These are phyloP conservation scores for Aspergillus bombycis DNA, from an alignment of 2,329 filamentous ascomycete species.

Conservation along the genomic window DNA sequence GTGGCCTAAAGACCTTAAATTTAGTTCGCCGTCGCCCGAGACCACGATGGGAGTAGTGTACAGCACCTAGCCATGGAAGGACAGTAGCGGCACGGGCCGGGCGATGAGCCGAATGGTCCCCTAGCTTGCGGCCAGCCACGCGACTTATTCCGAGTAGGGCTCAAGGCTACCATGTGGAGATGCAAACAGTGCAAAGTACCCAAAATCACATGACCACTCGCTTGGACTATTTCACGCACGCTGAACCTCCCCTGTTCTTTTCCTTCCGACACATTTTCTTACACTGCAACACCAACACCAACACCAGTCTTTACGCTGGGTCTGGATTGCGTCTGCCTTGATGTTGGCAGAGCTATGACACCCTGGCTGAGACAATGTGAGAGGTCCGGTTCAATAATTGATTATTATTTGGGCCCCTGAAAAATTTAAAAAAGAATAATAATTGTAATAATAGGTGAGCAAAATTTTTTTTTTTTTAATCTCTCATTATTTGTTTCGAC, in stretches of 20 bases:
- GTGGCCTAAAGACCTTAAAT: conserved; percentile 4
- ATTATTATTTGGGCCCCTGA: conserved; percentile 1
- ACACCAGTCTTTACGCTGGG: not conserved
- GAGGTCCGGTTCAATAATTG: not conserved
- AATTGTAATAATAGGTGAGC: conserved; percentile 22
- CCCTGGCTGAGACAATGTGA: conserved; percentile 3
- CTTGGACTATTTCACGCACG: conserved; percentile 17
- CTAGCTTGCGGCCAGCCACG: not conserved
- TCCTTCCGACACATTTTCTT: conserved; percentile 9
- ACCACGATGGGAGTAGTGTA: not conserved
- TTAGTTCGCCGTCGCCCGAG: not conserved
- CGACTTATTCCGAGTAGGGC: not conserved
- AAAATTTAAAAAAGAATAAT: conserved; percentile 7
- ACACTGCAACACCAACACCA: not conserved
- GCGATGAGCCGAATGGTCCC: conserved; percentile 3
- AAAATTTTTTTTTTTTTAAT: conserved; percentile 3
- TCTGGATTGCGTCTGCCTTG: conserved; percentile 12
- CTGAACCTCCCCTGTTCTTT: conserved; percentile 8
- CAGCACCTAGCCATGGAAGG: not conserved
- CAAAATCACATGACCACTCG: conserved; percentile 14
- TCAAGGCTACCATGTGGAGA: not conserved
- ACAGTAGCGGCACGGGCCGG: conserved; percentile 17
- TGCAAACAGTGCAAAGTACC: conserved; percentile 14
- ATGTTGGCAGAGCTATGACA: conserved; percentile 13
- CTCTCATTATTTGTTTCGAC: not conserved